Evolutionary conservation across 23 red algal genomes (phyloP).

Genomic region (Gracilaria domingensis): DNA sequence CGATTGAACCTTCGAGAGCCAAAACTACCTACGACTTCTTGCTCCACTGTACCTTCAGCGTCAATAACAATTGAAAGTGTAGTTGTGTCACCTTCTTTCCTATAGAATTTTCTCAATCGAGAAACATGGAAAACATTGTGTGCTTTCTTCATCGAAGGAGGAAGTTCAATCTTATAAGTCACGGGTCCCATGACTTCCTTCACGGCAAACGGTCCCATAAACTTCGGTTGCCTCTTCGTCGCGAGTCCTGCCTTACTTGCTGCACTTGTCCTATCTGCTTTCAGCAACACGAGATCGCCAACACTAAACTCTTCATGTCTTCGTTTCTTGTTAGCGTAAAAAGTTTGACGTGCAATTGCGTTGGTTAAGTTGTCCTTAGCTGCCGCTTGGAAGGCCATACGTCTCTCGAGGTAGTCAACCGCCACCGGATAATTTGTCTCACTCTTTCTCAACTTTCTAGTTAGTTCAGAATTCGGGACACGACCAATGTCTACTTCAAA

Average conservation of each 20-base stretch:
- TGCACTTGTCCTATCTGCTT: not conserved
- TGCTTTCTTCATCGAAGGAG: slow-evolving; percentile 29
- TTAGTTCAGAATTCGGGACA: not conserved
- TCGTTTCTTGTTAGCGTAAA: slow-evolving; percentile 36
- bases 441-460: not conserved
- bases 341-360: slow-evolving; percentile 6
- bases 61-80: slow-evolving; percentile 40
- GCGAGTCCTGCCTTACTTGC: slow-evolving; percentile 2
- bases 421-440: slow-evolving; percentile 1
- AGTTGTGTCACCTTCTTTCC: slow-evolving; percentile 17
- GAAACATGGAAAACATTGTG: slow-evolving; percentile 62
- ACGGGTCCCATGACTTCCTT: slow-evolving; percentile 51
- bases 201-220: slow-evolving; percentile 30
- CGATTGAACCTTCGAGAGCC: not conserved
- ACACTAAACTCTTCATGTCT: slow-evolving; percentile 19
- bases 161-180: slow-evolving; percentile 36
- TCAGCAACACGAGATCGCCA: slow-evolving; percentile 29
- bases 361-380: slow-evolving; percentile 15
- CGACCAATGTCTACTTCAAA: slow-evolving; percentile 48
- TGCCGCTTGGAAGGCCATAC: not conserved
- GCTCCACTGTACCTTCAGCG: slow-evolving; percentile 52
- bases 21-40: slow-evolving; percentile 41
- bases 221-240: slow-evolving; percentile 27
- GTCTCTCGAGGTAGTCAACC: slow-evolving; percentile 10
- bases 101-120: slow-evolving; percentile 17